Base-by-base conservation (phyloP, 2,329 filamentous ascomycete genomes). In the Fusarium sp. region DNA sequence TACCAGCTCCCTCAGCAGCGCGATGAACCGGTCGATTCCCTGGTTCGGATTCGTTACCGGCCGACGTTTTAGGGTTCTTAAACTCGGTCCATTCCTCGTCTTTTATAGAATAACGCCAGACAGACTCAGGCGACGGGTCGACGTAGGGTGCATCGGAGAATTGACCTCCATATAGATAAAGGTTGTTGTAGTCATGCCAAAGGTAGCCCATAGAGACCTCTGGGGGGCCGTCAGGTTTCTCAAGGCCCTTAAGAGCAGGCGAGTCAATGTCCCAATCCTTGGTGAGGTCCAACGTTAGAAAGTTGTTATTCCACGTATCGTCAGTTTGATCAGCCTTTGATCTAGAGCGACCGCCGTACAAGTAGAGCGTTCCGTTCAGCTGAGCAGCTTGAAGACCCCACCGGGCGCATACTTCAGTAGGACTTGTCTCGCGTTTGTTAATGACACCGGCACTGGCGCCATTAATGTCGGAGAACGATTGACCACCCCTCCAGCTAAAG, bases 291-390 rank as follows among this genome's bases (percentile, higher is more conserved):
- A 94, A 79, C 0, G 86, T 86, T 26, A 94, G 79, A 72, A 94
- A 91, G 77, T 93, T 84, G 74, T 93, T 93, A 71, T 91, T 93
- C 91, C 91, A 94, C 2, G 88, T 90, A 74, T 93, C 81, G 8
- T 81, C 79, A 3, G 81, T 84, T 73, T 94, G 91, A 37, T 84
- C 84, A 16, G 84, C 77, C 18, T 84, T 78, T 2, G 83, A 86
- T 51, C 84, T 91, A 16, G 88, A 85, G 70, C 91, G 85, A 26
- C 92, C 92, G 37, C 92, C 92, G 71, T 93, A 94, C 57, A 93
- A 86, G 76, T 93, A 94, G 5, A 94, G 75, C 0, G 91, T 94
- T 16, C 91, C 91, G 69, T 93, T 93, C 18, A 94, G 84, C 37
- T 91, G 77, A 6, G 92, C 88, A 83, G 88, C 86, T 78, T 92